phyloP scores from a whole-genome alignment of 1,284 basidiomycete genomes.

The Xerocomus amazonicus region DNA sequence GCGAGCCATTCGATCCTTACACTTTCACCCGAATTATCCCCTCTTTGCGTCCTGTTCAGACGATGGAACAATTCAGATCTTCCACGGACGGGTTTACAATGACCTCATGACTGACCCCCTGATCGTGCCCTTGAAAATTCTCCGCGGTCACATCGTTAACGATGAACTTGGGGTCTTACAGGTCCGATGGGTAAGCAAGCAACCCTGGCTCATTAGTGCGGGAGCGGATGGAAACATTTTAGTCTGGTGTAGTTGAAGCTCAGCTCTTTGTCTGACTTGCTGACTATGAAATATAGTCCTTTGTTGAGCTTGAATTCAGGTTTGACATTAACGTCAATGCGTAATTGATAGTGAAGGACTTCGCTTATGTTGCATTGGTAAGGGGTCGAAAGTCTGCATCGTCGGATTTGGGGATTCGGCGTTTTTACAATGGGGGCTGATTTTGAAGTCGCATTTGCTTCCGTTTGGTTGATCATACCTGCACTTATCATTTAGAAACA shows the following conservation, averaged over 20 bases:
- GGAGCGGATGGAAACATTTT: conserved; percentile 90
- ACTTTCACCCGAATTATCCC: conserved; percentile 93
- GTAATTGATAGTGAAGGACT: too few species aligned
- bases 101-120: conserved; percentile 95
- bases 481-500: too few species aligned
- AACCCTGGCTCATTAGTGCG: conserved; percentile 92
- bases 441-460: too few species aligned
- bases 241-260: conserved; percentile 77
- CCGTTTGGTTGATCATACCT: too few species aligned
- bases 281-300: conserved; percentile 22
- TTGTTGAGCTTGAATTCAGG: conserved; percentile 29
- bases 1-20: conserved; percentile 86
- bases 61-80: conserved; percentile 95
- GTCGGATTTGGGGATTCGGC: too few species aligned
- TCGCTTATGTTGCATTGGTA: too few species aligned
- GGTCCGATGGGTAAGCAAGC: conserved; percentile 82
- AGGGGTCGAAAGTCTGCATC: too few species aligned
- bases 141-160: conserved; percentile 82
- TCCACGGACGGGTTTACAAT: conserved; percentile 92
- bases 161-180: conserved; percentile 92
- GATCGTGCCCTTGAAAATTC: conserved; percentile 95
- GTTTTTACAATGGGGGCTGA: too few species aligned
- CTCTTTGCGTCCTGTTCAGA: conserved; percentile 95
- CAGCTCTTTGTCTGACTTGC: conserved; percentile 29
- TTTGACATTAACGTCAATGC: conserved; percentile 10